Percentiles rank a stretch among this genome's conserved stretches.
These are phyloP conservation scores for Cercospora janseana DNA, from an alignment of 2,329 filamentous ascomycete genomes.

Conservation along the genomic window DNA sequence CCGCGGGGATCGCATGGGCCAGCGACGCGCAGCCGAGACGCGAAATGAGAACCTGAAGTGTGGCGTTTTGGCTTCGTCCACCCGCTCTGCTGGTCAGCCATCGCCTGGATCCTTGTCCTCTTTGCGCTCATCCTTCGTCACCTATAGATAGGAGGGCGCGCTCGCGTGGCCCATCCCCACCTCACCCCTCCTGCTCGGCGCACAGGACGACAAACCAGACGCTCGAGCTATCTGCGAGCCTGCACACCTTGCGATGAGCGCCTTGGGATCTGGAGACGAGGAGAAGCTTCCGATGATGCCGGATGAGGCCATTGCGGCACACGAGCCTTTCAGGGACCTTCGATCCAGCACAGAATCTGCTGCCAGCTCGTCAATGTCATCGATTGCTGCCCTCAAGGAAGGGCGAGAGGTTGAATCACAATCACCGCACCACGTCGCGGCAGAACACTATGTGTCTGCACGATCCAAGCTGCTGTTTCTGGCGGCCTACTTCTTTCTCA, in stretches of 20 bases:
- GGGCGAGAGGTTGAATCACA: conserved; percentile 14
- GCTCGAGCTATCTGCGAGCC: not conserved
- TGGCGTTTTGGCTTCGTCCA: not conserved
- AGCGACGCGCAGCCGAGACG: conserved; percentile 1
- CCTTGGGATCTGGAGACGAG: conserved; percentile 3
- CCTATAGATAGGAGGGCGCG: conserved; percentile 1
- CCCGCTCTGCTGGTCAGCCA: not conserved
- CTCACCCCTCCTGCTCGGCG: not conserved
- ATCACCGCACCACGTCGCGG: conserved; percentile 3
- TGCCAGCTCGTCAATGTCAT: conserved; percentile 4
- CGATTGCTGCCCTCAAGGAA: conserved; percentile 5
- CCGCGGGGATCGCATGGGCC: not conserved
- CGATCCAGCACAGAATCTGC: conserved; percentile 17
- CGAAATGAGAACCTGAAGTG: not conserved
- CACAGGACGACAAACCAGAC: not conserved
- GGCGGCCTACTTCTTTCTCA: conserved; percentile 51
- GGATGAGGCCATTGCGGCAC: conserved; percentile 1
- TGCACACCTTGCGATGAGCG: conserved; percentile 2
- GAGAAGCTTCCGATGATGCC: conserved; percentile 8
- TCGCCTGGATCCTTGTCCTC: not conserved
- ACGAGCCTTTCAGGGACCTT: conserved; percentile 10
- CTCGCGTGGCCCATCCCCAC: conserved; percentile 3
- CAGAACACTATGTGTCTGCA: conserved; percentile 27
- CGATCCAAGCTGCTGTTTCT: conserved; percentile 30
- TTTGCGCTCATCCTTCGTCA: conserved; percentile 1